These are phyloP conservation scores for Magnolia sinica DNA, from an alignment of 164 flowering plant species.

Conservation along the genomic window DNA sequence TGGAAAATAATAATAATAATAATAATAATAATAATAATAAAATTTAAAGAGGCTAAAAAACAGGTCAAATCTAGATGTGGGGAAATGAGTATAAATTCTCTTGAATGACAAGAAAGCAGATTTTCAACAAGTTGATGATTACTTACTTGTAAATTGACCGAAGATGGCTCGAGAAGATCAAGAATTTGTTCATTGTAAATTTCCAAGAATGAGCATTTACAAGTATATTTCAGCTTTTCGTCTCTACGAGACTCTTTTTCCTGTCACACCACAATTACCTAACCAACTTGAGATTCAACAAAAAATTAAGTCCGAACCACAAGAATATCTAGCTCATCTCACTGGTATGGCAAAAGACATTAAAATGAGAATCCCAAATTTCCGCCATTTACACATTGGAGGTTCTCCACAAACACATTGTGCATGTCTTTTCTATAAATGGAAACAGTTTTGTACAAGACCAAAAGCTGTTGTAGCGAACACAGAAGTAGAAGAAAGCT, in stretches of 20 bases:
- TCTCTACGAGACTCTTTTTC: constrained; percentile 84
- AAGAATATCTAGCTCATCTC: background rate
- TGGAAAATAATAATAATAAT: too few species aligned
- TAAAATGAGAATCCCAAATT: background rate
- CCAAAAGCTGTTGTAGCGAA: too few species aligned
- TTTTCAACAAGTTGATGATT: background rate
- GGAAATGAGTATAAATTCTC: background rate
- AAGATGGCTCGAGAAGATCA: constrained; percentile 90
- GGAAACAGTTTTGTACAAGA: background rate
- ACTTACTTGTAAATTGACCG: constrained; percentile 80
- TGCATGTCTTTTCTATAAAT: background rate
- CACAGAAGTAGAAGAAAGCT: too few species aligned
- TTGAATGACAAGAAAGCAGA: background rate
- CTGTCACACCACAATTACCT: constrained; percentile 36
- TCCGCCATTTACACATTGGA: background rate
- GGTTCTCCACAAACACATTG: too few species aligned
- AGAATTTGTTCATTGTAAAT: constrained; percentile 97
- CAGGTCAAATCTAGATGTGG: background rate
- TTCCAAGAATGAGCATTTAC: constrained; percentile 94
- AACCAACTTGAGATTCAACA: constrained; percentile 8
- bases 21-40: too few species aligned
- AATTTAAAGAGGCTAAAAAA: background rate
- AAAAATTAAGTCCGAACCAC: too few species aligned
- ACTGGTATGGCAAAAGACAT: background rate
- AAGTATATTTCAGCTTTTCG: constrained; percentile 73